A percentile compares a stretch with the other conserved stretches of the same genome.
These are phyloP conservation scores for Gnaphalium uliginosum DNA, from an alignment of 129 eudicot species.

Conservation along the genomic window DNA sequence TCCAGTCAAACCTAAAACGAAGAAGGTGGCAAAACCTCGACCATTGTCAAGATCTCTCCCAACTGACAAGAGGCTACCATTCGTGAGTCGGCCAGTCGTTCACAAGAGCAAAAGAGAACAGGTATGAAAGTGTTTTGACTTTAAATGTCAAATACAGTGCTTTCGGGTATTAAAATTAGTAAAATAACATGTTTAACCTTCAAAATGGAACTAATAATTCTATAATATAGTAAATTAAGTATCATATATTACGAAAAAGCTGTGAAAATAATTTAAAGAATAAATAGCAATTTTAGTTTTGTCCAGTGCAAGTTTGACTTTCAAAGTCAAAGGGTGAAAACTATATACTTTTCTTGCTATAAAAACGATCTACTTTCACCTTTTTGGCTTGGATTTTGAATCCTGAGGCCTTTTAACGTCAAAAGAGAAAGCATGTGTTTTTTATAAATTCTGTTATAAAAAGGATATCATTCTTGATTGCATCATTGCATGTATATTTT, in stretches of 20 bases:
- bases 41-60: slow-evolving; percentile 51
- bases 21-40: slow-evolving; percentile 48
- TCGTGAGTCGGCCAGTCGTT: slow-evolving; percentile 46
- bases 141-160: not conserved
- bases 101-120: slow-evolving; percentile 69
- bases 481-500: not conserved
- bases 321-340: not conserved
- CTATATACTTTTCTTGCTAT: not conserved
- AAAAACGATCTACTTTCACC: not conserved
- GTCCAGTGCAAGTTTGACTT: not conserved
- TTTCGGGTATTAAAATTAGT: not conserved
- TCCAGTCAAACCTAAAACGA: slow-evolving; percentile 43
- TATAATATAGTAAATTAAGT: not conserved
- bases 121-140: slow-evolving; percentile 42
- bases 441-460: too few species aligned
- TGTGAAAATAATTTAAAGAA: not conserved
- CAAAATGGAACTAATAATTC: not conserved
- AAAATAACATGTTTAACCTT: not conserved
- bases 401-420: not conserved
- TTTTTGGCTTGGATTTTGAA: not conserved
- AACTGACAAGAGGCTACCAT: slow-evolving; percentile 46
- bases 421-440: not conserved
- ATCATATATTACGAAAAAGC: not conserved
- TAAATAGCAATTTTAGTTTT: not conserved
- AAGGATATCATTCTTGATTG: too few species aligned